Evolutionary conservation across 352 stramenopile genomes (phyloP).

Genomic region (Vaucheria bursata): DNA sequence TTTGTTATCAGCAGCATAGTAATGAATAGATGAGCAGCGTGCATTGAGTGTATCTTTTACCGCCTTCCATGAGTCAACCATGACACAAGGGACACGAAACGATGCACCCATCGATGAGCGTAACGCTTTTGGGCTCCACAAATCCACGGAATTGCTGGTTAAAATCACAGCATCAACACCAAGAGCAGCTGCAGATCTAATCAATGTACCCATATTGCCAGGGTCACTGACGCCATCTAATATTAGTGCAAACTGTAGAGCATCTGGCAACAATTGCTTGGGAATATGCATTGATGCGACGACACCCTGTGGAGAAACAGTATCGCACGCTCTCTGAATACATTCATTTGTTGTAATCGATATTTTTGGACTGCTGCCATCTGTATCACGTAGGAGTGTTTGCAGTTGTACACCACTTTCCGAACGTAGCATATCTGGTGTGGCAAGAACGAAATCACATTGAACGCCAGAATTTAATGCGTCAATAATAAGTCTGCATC

Average conservation of each 20-base stretch:
- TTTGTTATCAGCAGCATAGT: constrained; percentile 25
- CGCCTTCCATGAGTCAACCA: constrained; percentile 20
- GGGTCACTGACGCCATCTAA: constrained; percentile 33
- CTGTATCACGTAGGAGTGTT: constrained; percentile 17
- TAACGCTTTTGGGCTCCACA: constrained; percentile 28
- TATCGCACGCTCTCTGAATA: constrained; percentile 32
- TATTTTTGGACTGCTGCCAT: constrained; percentile 10
- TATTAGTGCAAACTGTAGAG: constrained; percentile 23
- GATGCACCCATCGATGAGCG: constrained; percentile 26
- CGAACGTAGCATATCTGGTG: constrained; percentile 15
- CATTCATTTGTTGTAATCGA: constrained; percentile 15
- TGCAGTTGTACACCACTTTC: constrained; percentile 11
- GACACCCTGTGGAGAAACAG: constrained; percentile 27
- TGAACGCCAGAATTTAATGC: constrained; percentile 16
- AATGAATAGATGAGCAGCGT: constrained; percentile 16
- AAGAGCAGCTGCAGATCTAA: constrained; percentile 20
- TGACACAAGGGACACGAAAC: constrained; percentile 20
- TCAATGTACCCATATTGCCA: constrained; percentile 32
- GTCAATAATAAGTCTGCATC: constrained; percentile 22
- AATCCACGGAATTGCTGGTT: constrained; percentile 25
- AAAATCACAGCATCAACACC: constrained; percentile 33
- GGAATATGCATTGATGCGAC: constrained; percentile 18
- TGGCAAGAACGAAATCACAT: constrained; percentile 20
- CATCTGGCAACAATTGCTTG: constrained; percentile 6
- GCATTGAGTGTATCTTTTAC: constrained; percentile 8